These are phyloP conservation scores for Saccharomycopsis olivae DNA, from an alignment of 805 yeast species.

Conservation along the genomic window DNA sequence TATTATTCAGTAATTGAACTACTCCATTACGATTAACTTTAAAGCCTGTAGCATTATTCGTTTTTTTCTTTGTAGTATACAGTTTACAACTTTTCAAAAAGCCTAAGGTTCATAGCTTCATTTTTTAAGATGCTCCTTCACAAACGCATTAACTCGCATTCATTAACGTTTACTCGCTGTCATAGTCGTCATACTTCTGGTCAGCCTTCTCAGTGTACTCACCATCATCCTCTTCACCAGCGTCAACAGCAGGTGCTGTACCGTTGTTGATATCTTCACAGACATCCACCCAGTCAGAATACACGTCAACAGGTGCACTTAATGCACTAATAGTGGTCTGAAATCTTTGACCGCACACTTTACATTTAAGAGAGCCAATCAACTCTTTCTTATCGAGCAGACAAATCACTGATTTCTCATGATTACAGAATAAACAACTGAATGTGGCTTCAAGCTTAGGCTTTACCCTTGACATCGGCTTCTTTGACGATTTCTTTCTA, in stretches of 20 bases:
- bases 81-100: no score
- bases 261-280: conserved; percentile 81
- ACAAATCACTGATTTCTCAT: conserved; percentile 85
- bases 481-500: conserved; percentile 73
- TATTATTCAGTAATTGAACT: no score
- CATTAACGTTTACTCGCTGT: no score
- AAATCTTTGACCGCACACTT: conserved; percentile 89
- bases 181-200: no score
- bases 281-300: conserved; percentile 97
- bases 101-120: no score
- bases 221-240: conserved; percentile 18
- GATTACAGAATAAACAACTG: conserved; percentile 91
- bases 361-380: conserved; percentile 78
- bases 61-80: no score
- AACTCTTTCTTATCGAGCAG: conserved; percentile 77
- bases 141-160: no score
- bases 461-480: conserved; percentile 68
- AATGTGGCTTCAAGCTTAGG: conserved; percentile 74
- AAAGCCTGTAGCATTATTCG: no score
- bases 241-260: conserved; percentile 21
- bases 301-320: conserved; percentile 87
- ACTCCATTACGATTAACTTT: no score
- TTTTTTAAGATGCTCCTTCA: no score
- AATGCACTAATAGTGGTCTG: conserved; percentile 71
- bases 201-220: no score